Percentiles rank a stretch among this genome's conserved stretches.
phyloP scores from a whole-genome alignment of 768 basidiomycete species.

The Mrakia blollopis region DNA sequence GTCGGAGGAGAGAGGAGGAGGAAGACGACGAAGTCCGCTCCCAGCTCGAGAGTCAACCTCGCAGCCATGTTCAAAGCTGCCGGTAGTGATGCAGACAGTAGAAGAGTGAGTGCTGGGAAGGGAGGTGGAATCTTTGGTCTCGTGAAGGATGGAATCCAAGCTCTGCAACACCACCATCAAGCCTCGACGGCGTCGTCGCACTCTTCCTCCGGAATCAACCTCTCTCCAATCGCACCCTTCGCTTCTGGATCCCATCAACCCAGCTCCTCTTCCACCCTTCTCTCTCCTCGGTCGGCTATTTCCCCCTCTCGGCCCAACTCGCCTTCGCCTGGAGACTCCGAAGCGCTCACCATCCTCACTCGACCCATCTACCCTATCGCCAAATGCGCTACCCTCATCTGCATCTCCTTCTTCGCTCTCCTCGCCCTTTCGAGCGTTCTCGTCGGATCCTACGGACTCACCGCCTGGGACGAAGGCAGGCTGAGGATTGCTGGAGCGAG shows the following conservation, averaged over 20 bases:
- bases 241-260: background rate
- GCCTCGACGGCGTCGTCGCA: background rate
- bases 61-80: constrained; percentile 8
- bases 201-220: background rate
- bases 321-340: background rate
- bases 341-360: constrained; percentile 16
- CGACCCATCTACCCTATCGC: constrained; percentile 24
- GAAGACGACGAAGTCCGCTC: constrained; percentile 20
- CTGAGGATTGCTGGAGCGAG: constrained; percentile 4
- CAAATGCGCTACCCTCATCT: constrained; percentile 9
- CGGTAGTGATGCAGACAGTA: background rate
- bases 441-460: constrained; percentile 27
- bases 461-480: constrained; percentile 23
- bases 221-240: background rate
- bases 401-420: constrained; percentile 19
- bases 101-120: background rate
- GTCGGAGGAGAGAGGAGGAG: constrained; percentile 3
- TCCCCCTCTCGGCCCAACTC: background rate
- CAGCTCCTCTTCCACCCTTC: background rate
- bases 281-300: background rate
- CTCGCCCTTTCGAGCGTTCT: constrained; percentile 25
- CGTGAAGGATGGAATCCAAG: background rate
- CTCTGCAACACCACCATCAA: constrained; percentile 10
- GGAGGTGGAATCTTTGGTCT: background rate
- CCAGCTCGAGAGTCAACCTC: constrained; percentile 28